phyloP scores from a whole-genome alignment of 2,329 filamentous ascomycete species.

The Ambrosiella xylebori region DNA sequence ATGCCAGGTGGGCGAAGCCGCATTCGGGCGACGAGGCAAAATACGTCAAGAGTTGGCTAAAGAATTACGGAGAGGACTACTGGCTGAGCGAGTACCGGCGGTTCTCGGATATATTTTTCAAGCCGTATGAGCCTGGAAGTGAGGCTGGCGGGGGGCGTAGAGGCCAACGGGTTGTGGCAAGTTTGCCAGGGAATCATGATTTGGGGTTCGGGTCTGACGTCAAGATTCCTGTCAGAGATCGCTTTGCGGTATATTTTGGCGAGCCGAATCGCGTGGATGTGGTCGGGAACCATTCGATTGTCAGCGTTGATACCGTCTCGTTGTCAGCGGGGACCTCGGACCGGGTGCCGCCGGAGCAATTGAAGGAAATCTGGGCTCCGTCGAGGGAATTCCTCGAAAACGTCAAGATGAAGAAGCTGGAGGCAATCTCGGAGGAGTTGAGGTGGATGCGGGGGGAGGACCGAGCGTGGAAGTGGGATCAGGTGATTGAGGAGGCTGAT shows the following conservation, averaged over 20 bases:
- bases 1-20: slow-evolving; percentile 39
- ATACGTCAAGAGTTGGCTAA: slow-evolving; percentile 48
- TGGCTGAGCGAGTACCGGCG: slow-evolving; percentile 78
- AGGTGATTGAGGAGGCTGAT: slow-evolving; percentile 16
- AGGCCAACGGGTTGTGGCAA: slow-evolving; percentile 64
- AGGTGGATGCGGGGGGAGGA: slow-evolving; percentile 37
- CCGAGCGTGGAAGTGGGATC: slow-evolving; percentile 31
- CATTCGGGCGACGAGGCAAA: slow-evolving; percentile 35
- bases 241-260: slow-evolving; percentile 80
- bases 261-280: slow-evolving; percentile 82
- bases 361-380: slow-evolving; percentile 54
- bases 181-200: slow-evolving; percentile 87
- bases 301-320: slow-evolving; percentile 78
- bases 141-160: slow-evolving; percentile 40
- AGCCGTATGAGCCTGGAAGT: slow-evolving; percentile 29
- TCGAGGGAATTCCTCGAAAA: slow-evolving; percentile 57
- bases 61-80: slow-evolving; percentile 60
- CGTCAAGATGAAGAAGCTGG: slow-evolving; percentile 46
- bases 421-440: slow-evolving; percentile 52
- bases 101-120: slow-evolving; percentile 71
- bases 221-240: slow-evolving; percentile 58
- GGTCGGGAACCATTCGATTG: slow-evolving; percentile 86
- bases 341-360: slow-evolving; percentile 32
- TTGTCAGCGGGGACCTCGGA: slow-evolving; percentile 52
- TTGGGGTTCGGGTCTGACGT: slow-evolving; percentile 78